A percentile compares a stretch with the other conserved stretches of the same genome.
These are phyloP conservation scores for Macrophomina tecta DNA, from an alignment of 2,329 filamentous ascomycete species.

Conservation along the genomic window DNA sequence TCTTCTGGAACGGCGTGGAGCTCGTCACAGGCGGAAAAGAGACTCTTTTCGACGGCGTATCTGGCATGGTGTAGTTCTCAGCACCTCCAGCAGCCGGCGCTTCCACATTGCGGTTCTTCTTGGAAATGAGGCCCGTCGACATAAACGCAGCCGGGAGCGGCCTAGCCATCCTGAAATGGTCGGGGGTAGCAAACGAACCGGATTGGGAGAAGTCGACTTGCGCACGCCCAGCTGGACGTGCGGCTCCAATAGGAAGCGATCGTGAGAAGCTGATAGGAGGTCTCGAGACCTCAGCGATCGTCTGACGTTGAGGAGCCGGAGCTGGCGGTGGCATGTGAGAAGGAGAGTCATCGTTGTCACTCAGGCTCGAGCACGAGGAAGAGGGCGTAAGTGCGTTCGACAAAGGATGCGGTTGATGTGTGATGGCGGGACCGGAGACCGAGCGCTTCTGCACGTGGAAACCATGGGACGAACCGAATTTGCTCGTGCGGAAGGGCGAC, in stretches of 20 bases:
- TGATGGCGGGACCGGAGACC: slow-evolving; percentile 32
- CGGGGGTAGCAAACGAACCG: slow-evolving; percentile 73
- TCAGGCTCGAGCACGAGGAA: slow-evolving; percentile 78
- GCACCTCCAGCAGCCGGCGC: slow-evolving; percentile 60
- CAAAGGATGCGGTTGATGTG: slow-evolving; percentile 71
- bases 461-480: slow-evolving; percentile 39
- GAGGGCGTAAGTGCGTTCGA: slow-evolving; percentile 87
- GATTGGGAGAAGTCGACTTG: slow-evolving; percentile 56
- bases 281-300: slow-evolving; percentile 34
- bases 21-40: slow-evolving; percentile 69
- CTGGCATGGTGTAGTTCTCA: slow-evolving; percentile 75
- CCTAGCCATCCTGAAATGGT: slow-evolving; percentile 76
- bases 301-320: slow-evolving; percentile 36
- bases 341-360: slow-evolving; percentile 68
- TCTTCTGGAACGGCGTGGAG: slow-evolving; percentile 49
- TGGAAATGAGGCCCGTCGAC: slow-evolving; percentile 93
- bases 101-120: slow-evolving; percentile 82
- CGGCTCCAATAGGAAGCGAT: slow-evolving; percentile 73
- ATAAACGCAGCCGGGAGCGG: slow-evolving; percentile 85
- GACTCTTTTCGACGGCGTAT: slow-evolving; percentile 95
- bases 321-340: slow-evolving; percentile 61
- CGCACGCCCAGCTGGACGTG: slow-evolving; percentile 55
- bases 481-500: slow-evolving; percentile 58
- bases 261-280: slow-evolving; percentile 65
- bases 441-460: slow-evolving; percentile 34